A percentile compares a stretch with the other conserved stretches of the same genome.
Evolutionary conservation across 2,329 filamentous ascomycete genomes (phyloP).

Genomic region (Pestalotiopsis sp.): DNA sequence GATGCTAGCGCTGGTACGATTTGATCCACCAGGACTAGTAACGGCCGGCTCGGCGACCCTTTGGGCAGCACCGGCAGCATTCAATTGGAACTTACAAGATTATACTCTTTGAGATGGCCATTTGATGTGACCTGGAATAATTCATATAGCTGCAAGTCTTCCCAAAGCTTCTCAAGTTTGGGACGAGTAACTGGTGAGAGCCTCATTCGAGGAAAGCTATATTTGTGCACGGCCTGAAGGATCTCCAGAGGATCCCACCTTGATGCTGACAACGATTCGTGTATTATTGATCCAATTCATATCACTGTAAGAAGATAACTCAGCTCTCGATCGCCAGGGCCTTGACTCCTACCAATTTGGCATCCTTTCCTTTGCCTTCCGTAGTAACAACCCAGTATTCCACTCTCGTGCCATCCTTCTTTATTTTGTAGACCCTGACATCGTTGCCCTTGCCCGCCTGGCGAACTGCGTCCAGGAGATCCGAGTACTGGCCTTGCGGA

Average conservation of each 20-base stretch:
- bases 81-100: too few relatives aligned
- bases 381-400: constrained; percentile 82
- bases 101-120: too few relatives aligned
- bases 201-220: not conserved
- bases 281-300: not conserved
- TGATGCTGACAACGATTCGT: not conserved
- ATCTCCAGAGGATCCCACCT: not conserved
- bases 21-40: not conserved
- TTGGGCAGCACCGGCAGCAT: not conserved
- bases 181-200: not conserved
- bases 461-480: constrained; percentile 69
- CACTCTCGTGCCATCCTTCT: constrained; percentile 60
- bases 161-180: not conserved
- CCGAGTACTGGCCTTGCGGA: constrained; percentile 66
- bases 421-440: constrained; percentile 74
- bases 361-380: constrained; percentile 55
- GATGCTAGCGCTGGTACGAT: not conserved
- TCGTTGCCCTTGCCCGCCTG: constrained; percentile 64
- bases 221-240: not conserved
- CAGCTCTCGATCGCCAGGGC: constrained; percentile 75
- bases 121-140: not conserved
- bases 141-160: not conserved
- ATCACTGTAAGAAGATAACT: not conserved
- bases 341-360: constrained; percentile 75
- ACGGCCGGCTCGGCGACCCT: not conserved